Percentiles rank a stretch among this genome's conserved stretches.
Evolutionary conservation across 2,329 filamentous ascomycete genomes (phyloP).

Genomic region (Alternaria dauci): DNA sequence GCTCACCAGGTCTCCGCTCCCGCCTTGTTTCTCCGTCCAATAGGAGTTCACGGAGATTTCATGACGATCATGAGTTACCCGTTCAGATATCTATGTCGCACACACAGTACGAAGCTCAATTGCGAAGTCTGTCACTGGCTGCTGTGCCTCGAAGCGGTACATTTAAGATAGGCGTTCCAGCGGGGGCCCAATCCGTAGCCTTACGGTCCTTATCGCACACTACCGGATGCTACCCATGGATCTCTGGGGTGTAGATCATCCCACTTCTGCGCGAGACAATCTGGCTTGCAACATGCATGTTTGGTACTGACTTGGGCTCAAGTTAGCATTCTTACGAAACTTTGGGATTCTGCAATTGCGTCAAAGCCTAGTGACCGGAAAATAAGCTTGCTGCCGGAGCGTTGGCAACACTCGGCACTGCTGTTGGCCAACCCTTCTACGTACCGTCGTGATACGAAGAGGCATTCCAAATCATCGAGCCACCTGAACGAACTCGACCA

Average conservation of each 20-base stretch:
- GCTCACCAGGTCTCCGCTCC: slow-evolving; percentile 20
- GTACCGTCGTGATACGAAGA: not conserved
- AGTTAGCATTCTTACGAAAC: slow-evolving; percentile 7
- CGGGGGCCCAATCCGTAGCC: not conserved
- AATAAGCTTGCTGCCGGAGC: not conserved
- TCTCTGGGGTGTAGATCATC: not conserved
- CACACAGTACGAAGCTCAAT: slow-evolving; percentile 11
- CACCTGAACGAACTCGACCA: not conserved
- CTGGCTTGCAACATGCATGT: not conserved
- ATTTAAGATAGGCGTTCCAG: slow-evolving; percentile 16
- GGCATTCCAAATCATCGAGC: not conserved
- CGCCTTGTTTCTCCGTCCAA: slow-evolving; percentile 19
- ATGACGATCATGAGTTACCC: slow-evolving; percentile 20
- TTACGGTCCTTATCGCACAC: not conserved
- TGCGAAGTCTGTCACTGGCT: not conserved
- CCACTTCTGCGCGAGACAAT: not conserved
- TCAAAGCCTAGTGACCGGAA: not conserved
- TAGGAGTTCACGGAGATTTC: slow-evolving; percentile 22
- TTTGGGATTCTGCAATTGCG: not conserved
- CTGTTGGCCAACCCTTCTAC: not conserved
- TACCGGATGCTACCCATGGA: slow-evolving; percentile 2
- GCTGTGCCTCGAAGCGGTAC: slow-evolving; percentile 7
- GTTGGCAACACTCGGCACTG: not conserved
- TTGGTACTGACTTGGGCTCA: not conserved
- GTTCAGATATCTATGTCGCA: slow-evolving; percentile 8